Evolutionary conservation across 2,329 filamentous ascomycete species (phyloP), one percentile per base, ranked within the genome.

Genomic region (Diaporthe sp.): DNA sequence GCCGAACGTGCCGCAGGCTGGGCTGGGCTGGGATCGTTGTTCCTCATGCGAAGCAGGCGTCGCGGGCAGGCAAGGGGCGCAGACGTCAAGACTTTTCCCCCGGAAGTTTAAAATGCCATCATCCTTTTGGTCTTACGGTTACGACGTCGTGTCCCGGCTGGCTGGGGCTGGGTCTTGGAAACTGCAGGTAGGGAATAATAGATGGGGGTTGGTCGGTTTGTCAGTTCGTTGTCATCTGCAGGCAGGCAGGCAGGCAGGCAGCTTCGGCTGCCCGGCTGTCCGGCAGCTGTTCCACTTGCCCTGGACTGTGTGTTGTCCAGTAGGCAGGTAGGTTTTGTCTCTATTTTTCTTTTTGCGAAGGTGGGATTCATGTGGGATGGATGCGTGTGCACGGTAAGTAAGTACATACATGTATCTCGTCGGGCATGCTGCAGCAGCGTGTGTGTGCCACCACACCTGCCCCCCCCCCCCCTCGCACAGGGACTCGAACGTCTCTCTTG

Each of bases 81-180:
- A 37, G 28, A 22, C 13, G 42, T 67, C 42, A 67, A 37, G 31
- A 15, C 1, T 2, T 55, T 22, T 51, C 44, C 62, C 62, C 62
- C 62, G 62, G 44, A 67, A 67, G 44, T 67, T 10, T 39, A 67
- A n/a, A 13, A 22, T 34, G 17, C 15, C 9, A 51, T 37, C 22
- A 28, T 12, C 12, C 3, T 13, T 22, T n/a, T n/a, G 10, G 44
- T 37, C 44, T 37, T 15, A 67, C 15, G 19, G 5, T 31, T 65
- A 34, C 61, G 61, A 67, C 44, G 62, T 67, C 62, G 62, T 34
- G 44, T 67, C 62, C 62, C 62, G 31, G 62, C 62, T 34, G 4
- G 65, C 65, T 12, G 65, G 65, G 62, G 62, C 44, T 37, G 31
- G 39, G 3, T 34, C 7, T 42, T 42, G 12, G 39, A 34, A 4